Base-by-base conservation (phyloP, 2,329 filamentous ascomycete species). In the Mycogone perniciosa region DNA sequence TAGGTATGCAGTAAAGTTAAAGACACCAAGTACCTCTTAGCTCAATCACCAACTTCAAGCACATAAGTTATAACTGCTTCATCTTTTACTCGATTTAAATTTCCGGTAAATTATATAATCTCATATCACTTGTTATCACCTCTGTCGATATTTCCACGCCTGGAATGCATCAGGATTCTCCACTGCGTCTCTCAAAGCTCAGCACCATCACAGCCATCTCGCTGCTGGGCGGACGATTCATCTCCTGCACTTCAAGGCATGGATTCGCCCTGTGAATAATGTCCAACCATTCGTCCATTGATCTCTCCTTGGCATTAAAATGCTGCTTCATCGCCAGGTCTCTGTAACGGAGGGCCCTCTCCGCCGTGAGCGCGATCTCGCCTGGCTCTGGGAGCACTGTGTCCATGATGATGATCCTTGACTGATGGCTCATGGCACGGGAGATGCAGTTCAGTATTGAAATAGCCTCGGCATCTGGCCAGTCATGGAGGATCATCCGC, bases 401-500 rank as follows among this genome's bases (percentile, higher is more conserved):
- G 6, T 44, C 45, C 8, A 40, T 33, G 20, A 49, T 48, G 8
- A 52, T 4, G 9, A 48, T 13, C 2, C 6, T 11, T 13, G 50
- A 52, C 4, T 5, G 9, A 10, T 7, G 9, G 3, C 7, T 8
- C 40, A 50, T 38, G 8, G 6, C 34, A 3, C 7, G 4, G 2
- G 13, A 20, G 2, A 60, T 13, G 1, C 11, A 42, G 1, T 31
- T 7, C 4, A 67, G 52, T 33, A 73, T 71, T 10, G 52, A 54
- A 6, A 57, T 46, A 1, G 62, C 58, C 10, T 69, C 60, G 7
- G 61, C 60, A 42, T 76, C 69, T 0, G 71, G 64, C 71, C 72
- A 76, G 58, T 76, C 70, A 53, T 77, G 74, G 6, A 78, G 57
- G 34, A 76, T 73, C 55, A 65, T 63, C 27, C 71, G 68, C 45